Evolutionary conservation across 768 basidiomycete genomes (phyloP).

Genomic region (Leccinum fibrillosum): DNA sequence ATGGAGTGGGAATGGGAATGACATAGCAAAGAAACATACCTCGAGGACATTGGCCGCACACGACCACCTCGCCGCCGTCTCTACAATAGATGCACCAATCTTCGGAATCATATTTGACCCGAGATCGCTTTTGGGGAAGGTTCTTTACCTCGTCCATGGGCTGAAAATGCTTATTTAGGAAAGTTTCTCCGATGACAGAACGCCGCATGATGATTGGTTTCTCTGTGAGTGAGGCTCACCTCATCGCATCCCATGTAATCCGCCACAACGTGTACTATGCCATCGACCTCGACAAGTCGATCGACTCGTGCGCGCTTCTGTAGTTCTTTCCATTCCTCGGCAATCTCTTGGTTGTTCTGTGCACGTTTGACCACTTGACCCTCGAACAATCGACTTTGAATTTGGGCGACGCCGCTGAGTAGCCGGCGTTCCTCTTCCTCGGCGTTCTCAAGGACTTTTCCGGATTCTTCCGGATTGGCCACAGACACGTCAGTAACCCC

Average conservation of each 20-base stretch:
- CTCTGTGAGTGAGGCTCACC: constrained; percentile 26
- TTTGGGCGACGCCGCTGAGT: constrained; percentile 55
- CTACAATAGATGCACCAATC: constrained; percentile 59
- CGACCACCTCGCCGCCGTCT: constrained; percentile 53
- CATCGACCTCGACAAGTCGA: constrained; percentile 38
- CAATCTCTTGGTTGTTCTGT: constrained; percentile 41
- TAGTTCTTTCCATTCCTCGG: constrained; percentile 43
- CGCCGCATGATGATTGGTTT: background rate
- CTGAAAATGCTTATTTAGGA: constrained; percentile 14
- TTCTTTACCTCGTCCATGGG: constrained; percentile 10
- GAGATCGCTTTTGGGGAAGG: constrained; percentile 31
- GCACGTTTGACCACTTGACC: constrained; percentile 39
- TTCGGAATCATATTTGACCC: constrained; percentile 44
- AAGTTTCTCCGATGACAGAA: background rate
- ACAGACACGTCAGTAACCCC: background rate
- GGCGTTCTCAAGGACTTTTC: constrained; percentile 36
- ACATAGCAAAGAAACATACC: constrained; percentile 32
- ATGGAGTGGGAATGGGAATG: constrained; percentile 1
- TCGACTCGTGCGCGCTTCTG: constrained; percentile 43
- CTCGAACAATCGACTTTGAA: constrained; percentile 57
- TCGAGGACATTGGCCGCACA: constrained; percentile 52
- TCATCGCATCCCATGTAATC: constrained; percentile 25
- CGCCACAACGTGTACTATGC: constrained; percentile 30
- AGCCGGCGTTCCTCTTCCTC: constrained; percentile 53
- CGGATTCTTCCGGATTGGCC: constrained; percentile 20